Base-by-base conservation (phyloP, 768 basidiomycete species). In the Hericium rajendrae region DNA sequence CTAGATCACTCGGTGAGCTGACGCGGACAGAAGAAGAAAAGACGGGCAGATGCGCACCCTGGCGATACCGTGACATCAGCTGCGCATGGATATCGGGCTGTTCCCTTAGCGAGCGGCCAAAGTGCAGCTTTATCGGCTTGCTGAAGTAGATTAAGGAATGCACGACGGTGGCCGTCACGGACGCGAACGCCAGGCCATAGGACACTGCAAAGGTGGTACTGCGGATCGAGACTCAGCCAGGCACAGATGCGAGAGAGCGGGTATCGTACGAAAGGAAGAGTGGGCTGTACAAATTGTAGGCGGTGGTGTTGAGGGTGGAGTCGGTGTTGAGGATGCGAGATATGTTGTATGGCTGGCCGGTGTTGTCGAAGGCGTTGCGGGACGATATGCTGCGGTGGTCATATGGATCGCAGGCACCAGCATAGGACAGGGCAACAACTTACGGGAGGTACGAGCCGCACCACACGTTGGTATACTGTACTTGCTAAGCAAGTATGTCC, bases 201-300 rank as follows among this genome's bases (percentile, higher is more conserved):
- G 82, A 74, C 60, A 85, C 72, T 13, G 76, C 77, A 62, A 85
- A 84, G 3, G 82, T 78, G 39, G 80, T 79, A 12, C 79, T 80
- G 53, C 28, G 66, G 20, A 53, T 28, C 43, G 20, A 6, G 16
- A 18, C 2, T 20, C 15, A 26, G n/a, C 11, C 38, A 15, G 52
- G 12, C 15, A 38, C 16, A 10, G 16, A 28, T 9, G n/a, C 6
- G 51, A 38, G 18, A 20, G 18, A 12, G 52, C 9, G 38, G 49
- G 5, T 38, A 67, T 4, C 54, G 4, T 54, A 54, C 54, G 54
- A 72, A 10, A 76, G 67, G 66, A 75, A 76, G 43, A 76, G 67
- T 1, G 76, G 74, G 26, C 71, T 72, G 67, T 77, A 76, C 12
- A 57, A 60, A 48, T 73, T 60, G 64, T 76, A 76, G 56, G 68